phyloP scores from a whole-genome alignment of 306 rosid species.

The Phaseolus lunatus region DNA sequence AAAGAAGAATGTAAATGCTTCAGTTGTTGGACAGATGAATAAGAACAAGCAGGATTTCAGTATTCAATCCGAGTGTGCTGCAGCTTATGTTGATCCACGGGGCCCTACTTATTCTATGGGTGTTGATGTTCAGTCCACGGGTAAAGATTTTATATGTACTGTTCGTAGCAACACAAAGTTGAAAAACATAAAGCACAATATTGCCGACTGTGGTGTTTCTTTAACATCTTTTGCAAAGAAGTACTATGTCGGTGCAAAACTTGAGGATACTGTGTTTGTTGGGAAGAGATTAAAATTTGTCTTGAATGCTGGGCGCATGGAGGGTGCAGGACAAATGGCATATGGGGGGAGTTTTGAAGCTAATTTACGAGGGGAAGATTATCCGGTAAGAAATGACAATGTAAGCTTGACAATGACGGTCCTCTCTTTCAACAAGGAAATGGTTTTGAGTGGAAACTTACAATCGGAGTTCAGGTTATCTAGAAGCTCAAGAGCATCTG shows the following conservation, averaged over 20 bases:
- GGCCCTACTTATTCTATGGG: constrained; percentile 72
- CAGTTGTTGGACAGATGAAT: constrained; percentile 78
- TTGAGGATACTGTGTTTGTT: constrained; percentile 78
- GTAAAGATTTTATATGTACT: constrained; percentile 72
- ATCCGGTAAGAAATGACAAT: constrained; percentile 78
- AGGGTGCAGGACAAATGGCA: constrained; percentile 77
- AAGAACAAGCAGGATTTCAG: constrained; percentile 81
- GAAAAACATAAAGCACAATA: constrained; percentile 66
- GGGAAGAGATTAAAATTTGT: constrained; percentile 86
- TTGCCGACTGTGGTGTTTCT: constrained; percentile 79
- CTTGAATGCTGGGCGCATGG: constrained; percentile 71
- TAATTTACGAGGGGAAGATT: constrained; percentile 77
- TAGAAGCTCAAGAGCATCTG: constrained; percentile 64
- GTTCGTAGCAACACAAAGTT: constrained; percentile 72
- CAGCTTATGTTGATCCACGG: constrained; percentile 67
- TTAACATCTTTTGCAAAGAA: constrained; percentile 77
- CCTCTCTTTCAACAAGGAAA: constrained; percentile 82
- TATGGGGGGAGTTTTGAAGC: constrained; percentile 88
- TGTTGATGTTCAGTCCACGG: constrained; percentile 85
- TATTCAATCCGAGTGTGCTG: constrained; percentile 83
- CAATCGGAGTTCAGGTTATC: constrained; percentile 78
- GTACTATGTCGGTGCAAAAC: constrained; percentile 77
- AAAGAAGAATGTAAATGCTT: constrained; percentile 61
- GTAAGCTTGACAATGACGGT: constrained; percentile 69
- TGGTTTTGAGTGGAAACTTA: constrained; percentile 76